A percentile compares a stretch with the other conserved stretches of the same genome.
phyloP scores from a whole-genome alignment of 495 filamentous ascomycete species.

The Xylaria intraflava region DNA sequence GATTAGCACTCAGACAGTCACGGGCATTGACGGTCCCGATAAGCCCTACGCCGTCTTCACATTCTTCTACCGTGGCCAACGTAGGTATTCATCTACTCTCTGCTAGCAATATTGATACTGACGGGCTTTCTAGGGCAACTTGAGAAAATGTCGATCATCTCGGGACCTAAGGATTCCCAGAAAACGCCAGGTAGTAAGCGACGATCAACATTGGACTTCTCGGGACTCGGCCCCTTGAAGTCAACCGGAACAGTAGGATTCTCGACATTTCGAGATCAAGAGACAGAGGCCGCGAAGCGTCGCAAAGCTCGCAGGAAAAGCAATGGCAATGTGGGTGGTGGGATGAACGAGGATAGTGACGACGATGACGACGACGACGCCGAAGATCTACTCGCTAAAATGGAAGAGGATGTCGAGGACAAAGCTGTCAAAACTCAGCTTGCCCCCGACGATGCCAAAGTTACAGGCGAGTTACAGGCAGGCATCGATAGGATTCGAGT shows the following conservation, averaged over 20 bases:
- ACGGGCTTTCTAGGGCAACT: conserved; percentile 61
- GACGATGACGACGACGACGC: conserved; percentile 74
- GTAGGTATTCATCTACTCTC: conserved; percentile 49
- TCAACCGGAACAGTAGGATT: conserved; percentile 82
- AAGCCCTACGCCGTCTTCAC: conserved; percentile 96
- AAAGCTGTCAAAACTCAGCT: conserved; percentile 59
- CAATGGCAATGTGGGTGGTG: conserved; percentile 35
- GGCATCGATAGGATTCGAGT: conserved; percentile 90
- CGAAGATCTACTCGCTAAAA: conserved; percentile 49
- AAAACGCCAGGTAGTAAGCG: conserved; percentile 58
- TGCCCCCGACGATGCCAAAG: conserved; percentile 67
- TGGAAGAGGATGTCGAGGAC: conserved; percentile 68
- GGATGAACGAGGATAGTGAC: conserved; percentile 51
- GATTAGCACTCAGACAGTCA: conserved; percentile 97
- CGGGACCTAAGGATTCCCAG: conserved; percentile 52
- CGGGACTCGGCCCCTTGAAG: conserved; percentile 76
- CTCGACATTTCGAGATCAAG: conserved; percentile 73
- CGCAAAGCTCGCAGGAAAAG: conserved; percentile 53
- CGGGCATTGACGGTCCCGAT: conserved; percentile 92
- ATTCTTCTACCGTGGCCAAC: conserved; percentile 94
- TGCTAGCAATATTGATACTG: conserved; percentile 10
- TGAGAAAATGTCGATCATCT: conserved; percentile 84
- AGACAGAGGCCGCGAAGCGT: conserved; percentile 40
- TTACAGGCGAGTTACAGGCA: conserved; percentile 80
- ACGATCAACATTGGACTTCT: conserved; percentile 71